These are phyloP conservation scores for Cylindrotheca fusiformis DNA, from an alignment of 108 stramenopile species.

Conservation along the genomic window DNA sequence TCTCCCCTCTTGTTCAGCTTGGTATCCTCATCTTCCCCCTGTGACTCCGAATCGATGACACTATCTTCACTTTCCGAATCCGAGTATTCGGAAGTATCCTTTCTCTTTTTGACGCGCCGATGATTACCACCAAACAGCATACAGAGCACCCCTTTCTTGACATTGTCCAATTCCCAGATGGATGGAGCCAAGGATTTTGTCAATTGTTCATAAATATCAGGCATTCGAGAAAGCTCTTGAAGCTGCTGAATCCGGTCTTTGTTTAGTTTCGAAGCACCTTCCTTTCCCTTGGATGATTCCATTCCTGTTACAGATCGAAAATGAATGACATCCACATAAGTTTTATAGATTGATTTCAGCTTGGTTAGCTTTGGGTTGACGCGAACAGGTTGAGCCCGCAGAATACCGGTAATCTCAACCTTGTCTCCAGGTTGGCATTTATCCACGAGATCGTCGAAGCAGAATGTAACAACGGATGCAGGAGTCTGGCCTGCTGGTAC, in stretches of 20 bases:
- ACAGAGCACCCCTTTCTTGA: constrained; percentile 97
- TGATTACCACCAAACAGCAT: constrained; percentile 98
- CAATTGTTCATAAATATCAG: constrained; percentile 88
- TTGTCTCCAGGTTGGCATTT: constrained; percentile 94
- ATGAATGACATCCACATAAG: constrained; percentile 98
- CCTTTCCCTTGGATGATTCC: constrained; percentile 29
- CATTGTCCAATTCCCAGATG: constrained; percentile 99
- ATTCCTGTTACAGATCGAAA: constrained; percentile 69
- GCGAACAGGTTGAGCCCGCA: constrained; percentile 91
- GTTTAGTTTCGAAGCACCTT: constrained; percentile 33
- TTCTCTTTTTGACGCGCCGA: constrained; percentile 43
- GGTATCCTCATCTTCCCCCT: constrained; percentile 23
- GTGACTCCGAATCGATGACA: constrained; percentile 25
- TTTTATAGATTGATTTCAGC: constrained; percentile 92
- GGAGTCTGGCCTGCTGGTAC: constrained; percentile 99
- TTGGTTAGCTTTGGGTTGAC: constrained; percentile 88
- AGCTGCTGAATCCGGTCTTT: constrained; percentile 71
- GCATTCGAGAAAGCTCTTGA: constrained; percentile 52
- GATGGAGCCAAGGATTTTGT: constrained; percentile 91
- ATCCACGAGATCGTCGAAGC: constrained; percentile 98
- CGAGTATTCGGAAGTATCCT: constrained; percentile 34
- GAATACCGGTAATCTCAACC: constrained; percentile 96
- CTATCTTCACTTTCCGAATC: constrained; percentile 26
- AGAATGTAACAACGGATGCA: constrained; percentile 89
- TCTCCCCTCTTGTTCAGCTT: constrained; percentile 92